Percentiles rank a stretch among this genome's conserved stretches.
These are phyloP conservation scores for Aspergillus sp. DNA, from an alignment of 2,329 filamentous ascomycete species.

Conservation along the genomic window DNA sequence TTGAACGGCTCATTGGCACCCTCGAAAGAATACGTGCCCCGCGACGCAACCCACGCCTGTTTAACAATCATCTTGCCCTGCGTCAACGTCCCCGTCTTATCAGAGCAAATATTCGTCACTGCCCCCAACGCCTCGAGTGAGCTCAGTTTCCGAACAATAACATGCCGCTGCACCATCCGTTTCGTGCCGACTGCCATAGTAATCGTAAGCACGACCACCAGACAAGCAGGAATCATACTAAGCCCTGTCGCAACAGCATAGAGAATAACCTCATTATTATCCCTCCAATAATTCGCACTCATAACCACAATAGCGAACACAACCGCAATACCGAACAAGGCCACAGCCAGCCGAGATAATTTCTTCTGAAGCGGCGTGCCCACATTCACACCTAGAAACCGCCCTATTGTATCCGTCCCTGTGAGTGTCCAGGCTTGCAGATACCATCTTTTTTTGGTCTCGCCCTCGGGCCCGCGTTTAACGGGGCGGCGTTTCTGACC, in stretches of 20 bases:
- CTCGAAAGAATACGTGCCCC: conserved; percentile 26
- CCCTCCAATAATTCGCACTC: conserved; percentile 59
- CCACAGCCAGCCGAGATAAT: conserved; percentile 66
- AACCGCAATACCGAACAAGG: conserved; percentile 66
- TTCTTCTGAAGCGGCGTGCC: conserved; percentile 72
- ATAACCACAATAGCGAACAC: conserved; percentile 69
- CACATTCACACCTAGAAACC: conserved; percentile 66
- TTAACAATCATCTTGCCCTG: too few species aligned
- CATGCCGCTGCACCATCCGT: conserved; percentile 56
- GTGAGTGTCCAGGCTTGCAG: conserved; percentile 53
- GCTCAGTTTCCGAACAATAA: conserved; percentile 58
- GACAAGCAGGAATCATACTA: conserved; percentile 62
- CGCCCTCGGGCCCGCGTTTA: conserved; percentile 51
- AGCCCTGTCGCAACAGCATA: conserved; percentile 61
- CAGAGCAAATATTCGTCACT: neutral
- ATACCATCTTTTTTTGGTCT: conserved; percentile 55
- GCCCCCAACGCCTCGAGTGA: conserved; percentile 62
- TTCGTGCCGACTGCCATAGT: conserved; percentile 65
- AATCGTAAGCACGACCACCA: conserved; percentile 67
- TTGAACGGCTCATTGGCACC: conserved; percentile 57
- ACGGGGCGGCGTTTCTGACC: conserved; percentile 53
- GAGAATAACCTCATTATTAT: conserved; percentile 61
- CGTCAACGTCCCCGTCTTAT: too few species aligned
- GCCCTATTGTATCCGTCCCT: conserved; percentile 57
- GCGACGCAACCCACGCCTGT: too few species aligned